Conservation (phyloP, 306 rosid genomes). For the Sophora flavescens region DNA sequence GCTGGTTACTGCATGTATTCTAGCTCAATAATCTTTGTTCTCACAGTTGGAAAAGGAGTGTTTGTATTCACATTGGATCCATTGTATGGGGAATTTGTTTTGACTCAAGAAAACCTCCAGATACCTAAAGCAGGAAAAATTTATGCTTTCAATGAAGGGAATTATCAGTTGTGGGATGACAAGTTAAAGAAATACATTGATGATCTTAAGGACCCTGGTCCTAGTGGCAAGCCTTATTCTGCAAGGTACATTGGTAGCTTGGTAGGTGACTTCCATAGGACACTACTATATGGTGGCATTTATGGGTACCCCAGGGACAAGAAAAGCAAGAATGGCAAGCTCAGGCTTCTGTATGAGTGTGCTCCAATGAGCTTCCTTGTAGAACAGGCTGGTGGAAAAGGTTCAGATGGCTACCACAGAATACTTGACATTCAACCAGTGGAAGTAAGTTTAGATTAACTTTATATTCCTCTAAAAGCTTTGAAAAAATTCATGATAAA, state of each 20-base stretch:
- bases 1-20: slow-evolving; percentile 99
- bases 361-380: slow-evolving; percentile 99
- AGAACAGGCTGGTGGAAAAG: slow-evolving; percentile 99
- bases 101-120: slow-evolving; percentile 82
- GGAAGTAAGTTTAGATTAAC: slow-evolving; percentile 63
- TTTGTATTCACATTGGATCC: slow-evolving; percentile 88
- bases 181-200: slow-evolving; percentile 92
- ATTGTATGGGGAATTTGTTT: slow-evolving; percentile 86
- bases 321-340: slow-evolving; percentile 98
- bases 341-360: slow-evolving; percentile 91
- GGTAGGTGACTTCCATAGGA: slow-evolving; percentile 96
- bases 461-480: slow-evolving; percentile 11
- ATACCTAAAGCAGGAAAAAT: slow-evolving; percentile 94
- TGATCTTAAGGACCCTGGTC: slow-evolving; percentile 91
- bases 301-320: slow-evolving; percentile 95
- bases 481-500: neutral
- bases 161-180: slow-evolving; percentile 92
- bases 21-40: slow-evolving; percentile 88
- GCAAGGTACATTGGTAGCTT: slow-evolving; percentile 94
- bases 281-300: slow-evolving; percentile 90
- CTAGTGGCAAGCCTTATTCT: slow-evolving; percentile 93
- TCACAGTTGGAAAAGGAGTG: slow-evolving; percentile 88
- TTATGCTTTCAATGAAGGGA: slow-evolving; percentile 96
- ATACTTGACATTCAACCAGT: slow-evolving; percentile 85
- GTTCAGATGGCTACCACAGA: slow-evolving; percentile 88